Evolutionary conservation across 2,329 filamentous ascomycete species (phyloP), one percentile per base, ranked within the genome.

Genomic region (Fusarium xylarioides): DNA sequence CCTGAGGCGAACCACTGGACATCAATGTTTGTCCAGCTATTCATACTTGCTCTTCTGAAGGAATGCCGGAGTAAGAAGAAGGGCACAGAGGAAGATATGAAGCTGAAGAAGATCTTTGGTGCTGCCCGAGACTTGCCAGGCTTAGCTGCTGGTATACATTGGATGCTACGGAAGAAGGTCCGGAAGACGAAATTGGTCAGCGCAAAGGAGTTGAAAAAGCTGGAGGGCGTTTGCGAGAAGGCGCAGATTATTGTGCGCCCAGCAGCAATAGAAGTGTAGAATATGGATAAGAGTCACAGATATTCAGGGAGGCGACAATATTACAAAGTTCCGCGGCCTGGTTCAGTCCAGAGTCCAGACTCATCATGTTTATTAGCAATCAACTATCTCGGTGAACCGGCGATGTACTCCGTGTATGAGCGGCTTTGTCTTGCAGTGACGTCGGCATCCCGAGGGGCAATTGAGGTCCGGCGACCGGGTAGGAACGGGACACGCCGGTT

Each of bases 101-200:
- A 85, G 4, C 82, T 97, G 34, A 84, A 89, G 70, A 90, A 90
- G 54, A 83, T 94, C 4, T 93, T 97, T 79, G 83, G 87, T 23
- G 88, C 88, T 16, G 88, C 90, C 2, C 88, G 89, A 65, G 89
- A 90, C 38, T 86, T 89, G 5, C 90, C 91, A 1, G 89, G 91
- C 64, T 87, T 98, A 70, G 90, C 91, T 10, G 89, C 89, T 63
- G 93, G 93, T 1, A 78, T 98, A 73, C 91, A 93, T 69, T 97
- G 92, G 81, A 96, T 97, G 79, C 78, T 98, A 58, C 89, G 90
- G 78, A 95, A 92, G 80, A 88, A 92, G 49, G 87, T 98, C 21
- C 85, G 88, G 9, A 92, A 91, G 79, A 92, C 91, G 7, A 79
- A 89, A 76, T 81, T 90, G 71, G 80, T 87, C 47, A 82, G 83